These are phyloP conservation scores for Rhododendron simsii DNA, from an alignment of 148 eudicot species.

Conservation along the genomic window DNA sequence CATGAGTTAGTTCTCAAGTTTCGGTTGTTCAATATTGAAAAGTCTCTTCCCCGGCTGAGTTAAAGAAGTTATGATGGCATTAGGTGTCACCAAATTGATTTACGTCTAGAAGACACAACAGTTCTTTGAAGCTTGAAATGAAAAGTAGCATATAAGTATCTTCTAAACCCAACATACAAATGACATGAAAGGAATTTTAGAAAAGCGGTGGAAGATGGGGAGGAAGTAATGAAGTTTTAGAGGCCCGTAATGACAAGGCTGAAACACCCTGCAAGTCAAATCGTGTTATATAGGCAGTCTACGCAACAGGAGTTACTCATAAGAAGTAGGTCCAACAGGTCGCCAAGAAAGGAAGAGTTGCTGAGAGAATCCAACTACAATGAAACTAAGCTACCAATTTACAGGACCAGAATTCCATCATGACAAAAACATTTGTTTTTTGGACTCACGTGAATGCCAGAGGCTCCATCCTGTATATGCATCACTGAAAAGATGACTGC, in stretches of 20 bases:
- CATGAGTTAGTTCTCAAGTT: not conserved
- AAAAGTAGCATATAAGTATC: not conserved
- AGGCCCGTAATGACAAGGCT: not conserved
- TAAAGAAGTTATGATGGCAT: not conserved
- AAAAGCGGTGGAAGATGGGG: not conserved
- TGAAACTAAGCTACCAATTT: not conserved
- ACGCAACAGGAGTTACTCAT: not conserved
- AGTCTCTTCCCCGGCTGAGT: not conserved
- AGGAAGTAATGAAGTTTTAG: conserved; percentile 2
- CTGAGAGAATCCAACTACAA: not conserved
- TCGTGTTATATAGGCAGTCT: not conserved
- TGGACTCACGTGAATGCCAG: not conserved
- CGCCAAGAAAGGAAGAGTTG: not conserved
- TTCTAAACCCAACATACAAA: not conserved
- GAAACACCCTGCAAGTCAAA: not conserved
- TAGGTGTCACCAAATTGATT: not conserved
- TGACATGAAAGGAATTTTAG: not conserved
- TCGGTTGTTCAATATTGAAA: not conserved
- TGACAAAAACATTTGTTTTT: not conserved
- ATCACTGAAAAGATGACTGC: not conserved
- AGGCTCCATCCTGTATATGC: conserved; percentile 2
- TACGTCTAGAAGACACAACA: not conserved
- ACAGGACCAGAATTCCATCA: not conserved
- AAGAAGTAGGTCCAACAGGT: not conserved
- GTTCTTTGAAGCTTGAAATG: not conserved